Evolutionary conservation across 2,329 filamentous ascomycete species (phyloP).

Genomic region (Epichloe gansuensis): DNA sequence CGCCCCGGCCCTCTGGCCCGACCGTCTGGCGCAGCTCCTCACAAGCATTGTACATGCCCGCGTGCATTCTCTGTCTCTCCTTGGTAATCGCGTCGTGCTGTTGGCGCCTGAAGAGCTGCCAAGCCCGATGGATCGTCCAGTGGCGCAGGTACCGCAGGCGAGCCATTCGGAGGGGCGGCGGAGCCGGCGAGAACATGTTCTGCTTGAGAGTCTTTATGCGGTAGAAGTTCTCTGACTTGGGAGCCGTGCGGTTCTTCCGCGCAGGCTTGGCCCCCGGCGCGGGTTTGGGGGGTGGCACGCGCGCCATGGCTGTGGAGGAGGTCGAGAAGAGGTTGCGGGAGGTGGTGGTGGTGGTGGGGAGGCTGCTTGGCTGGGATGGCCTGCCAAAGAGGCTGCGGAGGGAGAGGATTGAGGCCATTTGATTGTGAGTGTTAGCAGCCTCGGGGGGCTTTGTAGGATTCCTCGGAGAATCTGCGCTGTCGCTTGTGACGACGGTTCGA

Average conservation of each 20-base stretch:
- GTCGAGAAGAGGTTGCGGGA: constrained; percentile 19
- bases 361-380: constrained; percentile 7
- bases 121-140: constrained; percentile 98
- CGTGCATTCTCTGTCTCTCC: constrained; percentile 68
- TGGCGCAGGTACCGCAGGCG: constrained; percentile 81
- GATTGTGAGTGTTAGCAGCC: background rate
- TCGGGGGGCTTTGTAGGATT: background rate
- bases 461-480: background rate
- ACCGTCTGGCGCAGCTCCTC: constrained; percentile 61
- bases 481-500: background rate
- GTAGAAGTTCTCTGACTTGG: constrained; percentile 26
- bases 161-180: constrained; percentile 70
- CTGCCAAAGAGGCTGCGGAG: constrained; percentile 19
- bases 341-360: constrained; percentile 2
- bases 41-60: constrained; percentile 71
- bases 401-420: constrained; percentile 18
- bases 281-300: constrained; percentile 14
- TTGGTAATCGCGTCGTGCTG: constrained; percentile 49
- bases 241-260: constrained; percentile 15
- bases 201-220: constrained; percentile 32
- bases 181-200: constrained; percentile 38
- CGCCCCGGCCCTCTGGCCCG: constrained; percentile 42
- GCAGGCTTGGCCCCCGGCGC: constrained; percentile 13
- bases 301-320: constrained; percentile 19
- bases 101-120: constrained; percentile 66